phyloP scores from a whole-genome alignment of 768 basidiomycete species.

The Coprinopsis sp. region DNA sequence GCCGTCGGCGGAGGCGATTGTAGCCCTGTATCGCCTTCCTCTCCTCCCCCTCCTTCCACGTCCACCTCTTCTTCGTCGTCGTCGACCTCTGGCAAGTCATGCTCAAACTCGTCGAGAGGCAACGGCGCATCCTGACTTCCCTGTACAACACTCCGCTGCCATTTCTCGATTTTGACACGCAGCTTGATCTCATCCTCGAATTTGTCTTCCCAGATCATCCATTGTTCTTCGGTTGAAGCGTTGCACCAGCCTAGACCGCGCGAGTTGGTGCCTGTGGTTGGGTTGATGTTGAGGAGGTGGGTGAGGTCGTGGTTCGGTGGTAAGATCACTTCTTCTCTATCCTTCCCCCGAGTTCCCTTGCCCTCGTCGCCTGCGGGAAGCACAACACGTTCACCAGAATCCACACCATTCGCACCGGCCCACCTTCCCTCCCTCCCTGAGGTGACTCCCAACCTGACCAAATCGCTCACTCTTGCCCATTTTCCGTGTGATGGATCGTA shows the following conservation, averaged over 20 bases:
- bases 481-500: slow-evolving; percentile 40
- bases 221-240: slow-evolving; percentile 43
- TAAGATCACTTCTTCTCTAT: too few relatives aligned
- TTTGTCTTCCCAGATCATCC: slow-evolving; percentile 41
- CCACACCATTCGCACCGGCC: slow-evolving; percentile 22
- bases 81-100: too few relatives aligned
- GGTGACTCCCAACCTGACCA: slow-evolving; percentile 37
- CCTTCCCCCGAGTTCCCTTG: background rate
- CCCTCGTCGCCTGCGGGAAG: slow-evolving; percentile 10
- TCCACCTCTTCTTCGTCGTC: background rate
- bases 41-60: background rate
- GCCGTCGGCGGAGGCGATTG: too few relatives aligned
- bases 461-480: slow-evolving; percentile 39
- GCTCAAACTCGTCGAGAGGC: too few relatives aligned
- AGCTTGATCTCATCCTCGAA: slow-evolving; percentile 23
- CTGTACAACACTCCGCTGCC: slow-evolving; percentile 20
- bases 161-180: slow-evolving; percentile 23
- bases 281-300: too few relatives aligned
- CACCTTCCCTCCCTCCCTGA: slow-evolving; percentile 33
- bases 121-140: too few relatives aligned
- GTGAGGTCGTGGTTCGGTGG: too few relatives aligned
- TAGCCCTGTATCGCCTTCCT: too few relatives aligned
- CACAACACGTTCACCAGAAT: slow-evolving; percentile 18
- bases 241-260: slow-evolving; percentile 29
- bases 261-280: background rate